Evolutionary conservation across 2,329 filamentous ascomycete genomes (phyloP).

Genomic region (Ceratocystis huliohia): DNA sequence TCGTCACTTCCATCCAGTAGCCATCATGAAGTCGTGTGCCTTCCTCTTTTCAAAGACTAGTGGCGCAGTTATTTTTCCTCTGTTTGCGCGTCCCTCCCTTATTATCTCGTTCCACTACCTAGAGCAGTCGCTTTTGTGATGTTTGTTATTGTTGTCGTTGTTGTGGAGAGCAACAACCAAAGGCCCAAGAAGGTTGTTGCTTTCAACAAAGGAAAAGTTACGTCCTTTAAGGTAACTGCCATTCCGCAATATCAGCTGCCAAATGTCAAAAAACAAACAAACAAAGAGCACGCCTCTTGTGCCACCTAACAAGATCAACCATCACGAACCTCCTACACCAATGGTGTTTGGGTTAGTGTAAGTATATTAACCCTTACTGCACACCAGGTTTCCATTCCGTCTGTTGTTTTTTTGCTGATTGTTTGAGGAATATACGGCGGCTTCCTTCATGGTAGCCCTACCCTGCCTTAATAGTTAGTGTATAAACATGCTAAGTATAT

Average conservation of each 20-base stretch:
- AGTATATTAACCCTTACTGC: not conserved
- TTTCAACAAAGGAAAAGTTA: no score
- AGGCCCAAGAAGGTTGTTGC: not conserved
- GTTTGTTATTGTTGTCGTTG: not conserved
- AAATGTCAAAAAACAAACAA: not conserved
- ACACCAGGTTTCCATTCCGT: no score
- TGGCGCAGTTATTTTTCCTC: not conserved
- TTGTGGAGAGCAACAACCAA: not conserved
- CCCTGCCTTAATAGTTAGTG: no score
- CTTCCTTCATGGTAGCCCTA: no score
- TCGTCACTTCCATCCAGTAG: not conserved
- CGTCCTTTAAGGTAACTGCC: no score
- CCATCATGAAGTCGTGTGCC: not conserved
- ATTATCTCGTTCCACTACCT: not conserved
- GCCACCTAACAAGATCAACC: not conserved
- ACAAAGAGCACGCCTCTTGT: not conserved
- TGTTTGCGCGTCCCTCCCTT: not conserved
- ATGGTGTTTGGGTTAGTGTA: not conserved
- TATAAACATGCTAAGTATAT: no score
- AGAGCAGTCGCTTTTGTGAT: not conserved
- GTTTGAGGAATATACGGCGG: no score
- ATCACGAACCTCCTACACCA: not conserved
- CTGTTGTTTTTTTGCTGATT: not conserved
- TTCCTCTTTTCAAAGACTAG: not conserved
- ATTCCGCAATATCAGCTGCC: not conserved